Evolutionary conservation across 306 rosid species (phyloP).

Genomic region (Nissolia schottii): DNA sequence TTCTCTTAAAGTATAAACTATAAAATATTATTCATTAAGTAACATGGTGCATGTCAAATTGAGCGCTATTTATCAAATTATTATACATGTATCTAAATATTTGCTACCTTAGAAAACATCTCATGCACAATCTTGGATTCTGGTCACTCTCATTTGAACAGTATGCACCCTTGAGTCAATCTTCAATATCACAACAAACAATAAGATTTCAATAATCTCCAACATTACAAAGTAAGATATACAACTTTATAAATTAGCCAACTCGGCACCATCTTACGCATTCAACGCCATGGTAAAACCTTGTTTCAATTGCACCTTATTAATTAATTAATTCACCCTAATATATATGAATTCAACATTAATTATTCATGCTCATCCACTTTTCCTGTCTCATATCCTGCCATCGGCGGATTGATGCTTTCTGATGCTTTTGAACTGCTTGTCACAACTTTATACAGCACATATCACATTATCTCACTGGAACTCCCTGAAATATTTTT

Average conservation of each 20-base stretch:
- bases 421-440: slow-evolving; percentile 36
- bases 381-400: slow-evolving; percentile 34
- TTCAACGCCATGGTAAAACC: slow-evolving; percentile 9
- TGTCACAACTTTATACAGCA: slow-evolving; percentile 41
- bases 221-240: background rate
- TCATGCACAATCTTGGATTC: background rate
- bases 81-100: too few relatives aligned
- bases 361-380: slow-evolving; percentile 15
- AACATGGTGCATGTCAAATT: too few relatives aligned
- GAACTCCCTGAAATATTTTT: slow-evolving; percentile 30
- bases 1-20: too few relatives aligned
- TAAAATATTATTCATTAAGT: too few relatives aligned
- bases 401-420: slow-evolving; percentile 40
- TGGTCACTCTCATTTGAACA: background rate
- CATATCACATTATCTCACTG: slow-evolving; percentile 28
- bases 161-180: slow-evolving; percentile 3
- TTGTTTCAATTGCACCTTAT: background rate
- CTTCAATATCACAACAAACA: background rate
- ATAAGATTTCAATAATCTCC: too few relatives aligned
- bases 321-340: background rate
- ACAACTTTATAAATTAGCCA: background rate
- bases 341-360: background rate
- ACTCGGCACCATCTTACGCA: background rate
- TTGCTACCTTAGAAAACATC: too few relatives aligned
- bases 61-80: too few relatives aligned